Percentiles rank a stretch among this genome's conserved stretches.
phyloP scores from a whole-genome alignment of 148 eudicot species.

The Cornus controversa region DNA sequence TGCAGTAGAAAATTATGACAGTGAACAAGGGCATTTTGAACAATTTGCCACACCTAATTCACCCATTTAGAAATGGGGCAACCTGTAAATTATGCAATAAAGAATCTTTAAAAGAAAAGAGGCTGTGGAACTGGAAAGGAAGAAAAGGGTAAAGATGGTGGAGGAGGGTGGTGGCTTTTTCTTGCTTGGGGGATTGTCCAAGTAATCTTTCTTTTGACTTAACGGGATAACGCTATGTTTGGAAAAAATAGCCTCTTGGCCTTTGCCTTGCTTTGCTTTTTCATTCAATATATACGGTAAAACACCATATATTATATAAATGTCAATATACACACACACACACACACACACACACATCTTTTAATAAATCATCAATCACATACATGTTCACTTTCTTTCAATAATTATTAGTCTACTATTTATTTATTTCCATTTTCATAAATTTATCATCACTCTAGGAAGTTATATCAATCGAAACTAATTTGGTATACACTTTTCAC shows the following conservation, averaged over 20 bases:
- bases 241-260: background rate
- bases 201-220: constrained; percentile 27
- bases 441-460: no score
- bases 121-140: background rate
- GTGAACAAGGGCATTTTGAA: constrained; percentile 2
- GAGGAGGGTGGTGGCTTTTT: constrained; percentile 8
- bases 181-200: constrained; percentile 26
- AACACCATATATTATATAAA: background rate
- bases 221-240: background rate
- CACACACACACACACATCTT: no score
- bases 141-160: background rate
- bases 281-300: no score
- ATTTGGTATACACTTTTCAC: no score
- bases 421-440: no score
- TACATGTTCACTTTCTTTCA: no score
- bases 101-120: constrained; percentile 11
- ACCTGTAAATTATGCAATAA: constrained; percentile 3
- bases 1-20: no score
- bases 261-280: background rate
- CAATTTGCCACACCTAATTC: background rate
- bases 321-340: background rate
- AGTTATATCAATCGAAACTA: no score
- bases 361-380: no score
- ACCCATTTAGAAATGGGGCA: background rate
- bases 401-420: no score